Percentiles rank a stretch among this genome's conserved stretches.
Conservation (phyloP, 345 rosid genomes). For the Populus deltoides region DNA sequence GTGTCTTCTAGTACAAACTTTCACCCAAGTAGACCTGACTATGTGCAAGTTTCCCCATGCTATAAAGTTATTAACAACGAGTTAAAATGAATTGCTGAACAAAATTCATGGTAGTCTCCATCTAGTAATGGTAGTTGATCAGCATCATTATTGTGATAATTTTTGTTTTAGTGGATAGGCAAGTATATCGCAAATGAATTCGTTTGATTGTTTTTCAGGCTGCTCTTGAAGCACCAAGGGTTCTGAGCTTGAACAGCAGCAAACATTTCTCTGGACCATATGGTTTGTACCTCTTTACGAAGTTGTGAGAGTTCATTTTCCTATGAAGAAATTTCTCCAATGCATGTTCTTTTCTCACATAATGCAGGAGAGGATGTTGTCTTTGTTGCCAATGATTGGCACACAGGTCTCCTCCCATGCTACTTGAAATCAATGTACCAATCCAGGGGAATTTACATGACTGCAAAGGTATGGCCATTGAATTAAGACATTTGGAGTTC, state of each 20-base stretch:
- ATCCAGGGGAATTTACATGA: constrained; percentile 59
- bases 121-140: background rate
- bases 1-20: background rate
- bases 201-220: constrained; percentile 48
- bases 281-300: constrained; percentile 41
- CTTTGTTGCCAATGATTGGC: constrained; percentile 93
- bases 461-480: constrained; percentile 59
- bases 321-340: background rate
- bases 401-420: constrained; percentile 88
- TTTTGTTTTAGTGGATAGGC: background rate
- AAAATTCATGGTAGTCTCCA: background rate
- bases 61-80: background rate
- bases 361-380: constrained; percentile 76
- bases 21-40: background rate
- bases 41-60: background rate
- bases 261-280: constrained; percentile 79
- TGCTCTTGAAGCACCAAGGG: constrained; percentile 85
- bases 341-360: background rate
- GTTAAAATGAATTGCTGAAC: background rate
- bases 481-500: background rate
- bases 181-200: background rate
- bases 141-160: background rate
- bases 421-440: constrained; percentile 70
- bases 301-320: constrained; percentile 1
- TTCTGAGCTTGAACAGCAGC: constrained; percentile 61